These are phyloP conservation scores for Carpinus viminea DNA, from an alignment of 306 rosid species.

Conservation along the genomic window DNA sequence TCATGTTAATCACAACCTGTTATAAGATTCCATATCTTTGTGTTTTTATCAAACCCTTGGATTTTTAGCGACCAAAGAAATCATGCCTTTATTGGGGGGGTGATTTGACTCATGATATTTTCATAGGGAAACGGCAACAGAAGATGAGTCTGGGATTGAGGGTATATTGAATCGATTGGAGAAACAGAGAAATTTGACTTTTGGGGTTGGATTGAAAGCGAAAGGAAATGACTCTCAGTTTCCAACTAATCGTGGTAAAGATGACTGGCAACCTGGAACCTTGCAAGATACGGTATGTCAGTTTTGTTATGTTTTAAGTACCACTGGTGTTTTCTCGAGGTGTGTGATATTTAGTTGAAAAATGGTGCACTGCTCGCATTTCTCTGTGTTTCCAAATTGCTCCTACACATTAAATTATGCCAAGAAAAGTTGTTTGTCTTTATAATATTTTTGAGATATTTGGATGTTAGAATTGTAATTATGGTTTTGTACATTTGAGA, in stretches of 20 bases:
- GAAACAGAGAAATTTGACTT: conserved; percentile 56
- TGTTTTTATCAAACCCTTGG: background rate
- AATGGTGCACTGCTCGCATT: background rate
- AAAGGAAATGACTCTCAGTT: conserved; percentile 35
- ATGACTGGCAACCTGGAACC: conserved; percentile 36
- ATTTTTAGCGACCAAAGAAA: background rate
- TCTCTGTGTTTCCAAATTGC: background rate
- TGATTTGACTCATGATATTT: conserved; percentile 10
- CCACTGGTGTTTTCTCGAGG: conserved; percentile 7
- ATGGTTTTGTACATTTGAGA: background rate
- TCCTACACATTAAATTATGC: background rate
- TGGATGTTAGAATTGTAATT: background rate
- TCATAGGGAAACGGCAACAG: conserved; percentile 50
- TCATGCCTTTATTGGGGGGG: conserved; percentile 2
- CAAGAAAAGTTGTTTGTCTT: background rate
- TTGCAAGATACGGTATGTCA: conserved; percentile 52
- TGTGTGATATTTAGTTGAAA: background rate
- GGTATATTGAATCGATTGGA: conserved; percentile 87
- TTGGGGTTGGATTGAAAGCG: conserved; percentile 41
- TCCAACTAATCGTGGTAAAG: conserved; percentile 20
- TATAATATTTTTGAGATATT: conserved; percentile 6
- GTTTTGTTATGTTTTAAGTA: conserved; percentile 11
- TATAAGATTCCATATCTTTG: background rate
- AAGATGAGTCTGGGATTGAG: conserved; percentile 70
- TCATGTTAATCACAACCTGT: background rate